phyloP scores from a whole-genome alignment of 441 rosid species.

The Aquilaria agallochum region DNA sequence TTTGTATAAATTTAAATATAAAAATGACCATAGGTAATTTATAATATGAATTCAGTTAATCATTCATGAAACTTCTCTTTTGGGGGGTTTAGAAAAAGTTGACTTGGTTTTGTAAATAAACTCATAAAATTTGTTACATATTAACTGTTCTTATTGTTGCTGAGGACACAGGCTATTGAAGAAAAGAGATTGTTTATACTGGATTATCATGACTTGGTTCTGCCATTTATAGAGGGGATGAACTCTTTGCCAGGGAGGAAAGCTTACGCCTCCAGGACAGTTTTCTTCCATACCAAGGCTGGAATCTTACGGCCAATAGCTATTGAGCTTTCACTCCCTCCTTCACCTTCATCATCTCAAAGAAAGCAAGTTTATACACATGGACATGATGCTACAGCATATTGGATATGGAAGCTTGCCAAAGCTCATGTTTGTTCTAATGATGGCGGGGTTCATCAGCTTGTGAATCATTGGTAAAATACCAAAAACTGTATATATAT shows the following conservation, averaged over 20 bases:
- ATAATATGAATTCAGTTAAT: too few species aligned
- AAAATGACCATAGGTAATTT: too few species aligned
- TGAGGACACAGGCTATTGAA: slow-evolving; percentile 64
- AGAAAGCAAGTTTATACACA: slow-evolving; percentile 61
- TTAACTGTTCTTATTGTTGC: slow-evolving; percentile 7
- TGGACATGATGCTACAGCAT: slow-evolving; percentile 83
- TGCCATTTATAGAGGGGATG: slow-evolving; percentile 69
- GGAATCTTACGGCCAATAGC: slow-evolving; percentile 65
- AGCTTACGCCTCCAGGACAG: slow-evolving; percentile 71
- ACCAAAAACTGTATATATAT: not conserved
- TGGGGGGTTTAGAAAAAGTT: too few species aligned
- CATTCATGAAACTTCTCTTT: too few species aligned
- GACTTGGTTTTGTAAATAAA: too few species aligned
- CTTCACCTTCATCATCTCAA: slow-evolving; percentile 36
- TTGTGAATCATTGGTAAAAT: slow-evolving; percentile 86
- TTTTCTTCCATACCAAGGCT: slow-evolving; percentile 46
- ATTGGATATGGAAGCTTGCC: slow-evolving; percentile 94
- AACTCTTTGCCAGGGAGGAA: slow-evolving; percentile 56
- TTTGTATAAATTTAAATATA: too few species aligned
- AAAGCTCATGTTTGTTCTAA: slow-evolving; percentile 91
- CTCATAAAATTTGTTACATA: too few species aligned
- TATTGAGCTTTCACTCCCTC: slow-evolving; percentile 86
- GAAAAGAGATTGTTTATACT: slow-evolving; percentile 79
- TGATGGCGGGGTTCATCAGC: slow-evolving; percentile 92
- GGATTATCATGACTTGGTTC: slow-evolving; percentile 84